Conservation (phyloP, 768 basidiomycete genomes). For the Pleurotus ostreatus region DNA sequence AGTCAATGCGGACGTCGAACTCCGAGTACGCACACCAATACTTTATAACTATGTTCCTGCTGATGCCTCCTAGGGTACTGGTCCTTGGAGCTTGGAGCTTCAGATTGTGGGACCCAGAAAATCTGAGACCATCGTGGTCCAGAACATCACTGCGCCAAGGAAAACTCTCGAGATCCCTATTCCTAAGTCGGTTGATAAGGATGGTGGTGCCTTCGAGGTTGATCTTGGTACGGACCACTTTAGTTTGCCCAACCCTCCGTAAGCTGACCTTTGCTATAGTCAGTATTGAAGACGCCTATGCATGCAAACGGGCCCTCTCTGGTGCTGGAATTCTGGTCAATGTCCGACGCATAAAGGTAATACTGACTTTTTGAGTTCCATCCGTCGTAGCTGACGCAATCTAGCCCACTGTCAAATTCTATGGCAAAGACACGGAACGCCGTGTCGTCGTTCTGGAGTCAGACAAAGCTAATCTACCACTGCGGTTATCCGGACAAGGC, state of each 20-base stretch:
- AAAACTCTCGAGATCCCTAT: conserved; percentile 64
- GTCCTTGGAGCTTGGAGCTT: conserved; percentile 86
- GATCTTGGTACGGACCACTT: conserved; percentile 52
- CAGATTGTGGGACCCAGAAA: conserved; percentile 73
- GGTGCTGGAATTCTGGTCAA: conserved; percentile 81
- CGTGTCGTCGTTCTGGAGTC: conserved; percentile 68
- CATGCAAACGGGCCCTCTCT: conserved; percentile 74
- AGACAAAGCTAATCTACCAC: conserved; percentile 66
- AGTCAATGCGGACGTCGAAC: conserved; percentile 76
- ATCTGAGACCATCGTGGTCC: conserved; percentile 54
- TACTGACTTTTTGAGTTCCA: too few relatives aligned
- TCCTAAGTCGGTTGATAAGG: conserved; percentile 57
- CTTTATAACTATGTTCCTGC: not conserved
- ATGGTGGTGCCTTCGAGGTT: conserved; percentile 77
- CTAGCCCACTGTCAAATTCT: conserved; percentile 87
- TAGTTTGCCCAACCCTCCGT: not conserved
- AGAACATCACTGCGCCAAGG: conserved; percentile 49
- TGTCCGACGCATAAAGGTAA: conserved; percentile 76
- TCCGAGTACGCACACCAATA: conserved; percentile 50
- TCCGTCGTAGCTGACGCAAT: too few relatives aligned
- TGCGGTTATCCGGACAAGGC: conserved; percentile 87
- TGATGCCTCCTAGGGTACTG: conserved; percentile 57
- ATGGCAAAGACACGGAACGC: conserved; percentile 57
- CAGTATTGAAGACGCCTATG: conserved; percentile 83
- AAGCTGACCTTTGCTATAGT: conserved; percentile 37